Conservation (phyloP, 1,284 basidiomycete species). For the Xanthoconium separans region DNA sequence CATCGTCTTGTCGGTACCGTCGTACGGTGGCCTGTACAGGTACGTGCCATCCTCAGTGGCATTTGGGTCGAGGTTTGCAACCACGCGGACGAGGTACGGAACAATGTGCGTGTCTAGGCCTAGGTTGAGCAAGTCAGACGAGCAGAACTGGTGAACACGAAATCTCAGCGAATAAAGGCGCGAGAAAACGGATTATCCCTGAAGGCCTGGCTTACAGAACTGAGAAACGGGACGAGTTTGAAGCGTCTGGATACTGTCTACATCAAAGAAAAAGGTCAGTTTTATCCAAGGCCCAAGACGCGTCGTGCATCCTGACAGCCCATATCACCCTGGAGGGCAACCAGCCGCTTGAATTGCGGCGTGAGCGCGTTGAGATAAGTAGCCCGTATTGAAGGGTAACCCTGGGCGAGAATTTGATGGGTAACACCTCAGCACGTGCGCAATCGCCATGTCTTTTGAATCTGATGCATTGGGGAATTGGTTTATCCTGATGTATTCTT, state of each 20-base stretch:
- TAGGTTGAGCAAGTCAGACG: conserved; percentile 40
- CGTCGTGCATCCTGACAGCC: conserved; percentile 42
- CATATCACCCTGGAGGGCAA: conserved; percentile 50
- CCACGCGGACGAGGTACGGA: conserved; percentile 41
- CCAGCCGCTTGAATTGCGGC: conserved; percentile 53
- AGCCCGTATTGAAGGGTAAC: conserved; percentile 54
- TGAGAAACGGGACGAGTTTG: conserved; percentile 42
- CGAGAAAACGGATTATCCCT: not conserved
- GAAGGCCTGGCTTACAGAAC: conserved; percentile 28
- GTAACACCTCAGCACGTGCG: conserved; percentile 38
- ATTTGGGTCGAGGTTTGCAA: conserved; percentile 47
- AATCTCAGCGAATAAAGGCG: no score
- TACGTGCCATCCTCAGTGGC: conserved; percentile 30
- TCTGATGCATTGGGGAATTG: conserved; percentile 37
- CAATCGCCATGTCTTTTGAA: conserved; percentile 29
- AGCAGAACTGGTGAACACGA: conserved; percentile 30
- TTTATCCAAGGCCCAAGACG: not conserved
- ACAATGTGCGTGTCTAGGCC: conserved; percentile 38
- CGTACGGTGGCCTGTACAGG: conserved; percentile 50
- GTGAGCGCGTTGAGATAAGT: conserved; percentile 42
- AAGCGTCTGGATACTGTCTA: conserved; percentile 39
- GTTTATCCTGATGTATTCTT: conserved; percentile 35
- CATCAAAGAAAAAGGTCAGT: not conserved
- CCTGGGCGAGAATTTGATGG: conserved; percentile 44
- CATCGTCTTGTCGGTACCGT: conserved; percentile 1